Percentiles rank a stretch among this genome's conserved stretches.
These are phyloP conservation scores for Lepidium africanum DNA, from an alignment of 345 rosid genomes.

Conservation along the genomic window DNA sequence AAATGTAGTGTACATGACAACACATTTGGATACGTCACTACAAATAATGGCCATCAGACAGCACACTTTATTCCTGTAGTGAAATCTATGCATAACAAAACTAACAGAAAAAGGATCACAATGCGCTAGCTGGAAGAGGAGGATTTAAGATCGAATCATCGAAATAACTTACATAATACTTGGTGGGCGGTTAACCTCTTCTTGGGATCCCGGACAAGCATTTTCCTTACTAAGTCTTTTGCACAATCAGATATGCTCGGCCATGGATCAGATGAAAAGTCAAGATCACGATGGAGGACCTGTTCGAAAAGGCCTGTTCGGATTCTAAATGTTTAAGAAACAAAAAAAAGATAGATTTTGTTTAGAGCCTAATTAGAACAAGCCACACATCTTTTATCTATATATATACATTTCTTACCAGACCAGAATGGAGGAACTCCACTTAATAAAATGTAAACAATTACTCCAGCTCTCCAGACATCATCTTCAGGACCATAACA, in stretches of 20 bases:
- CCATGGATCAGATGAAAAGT: slow-evolving; percentile 82
- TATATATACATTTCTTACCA: slow-evolving; percentile 36
- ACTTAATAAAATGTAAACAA: slow-evolving; percentile 73
- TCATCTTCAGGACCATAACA: slow-evolving; percentile 81
- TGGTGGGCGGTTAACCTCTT: slow-evolving; percentile 69
- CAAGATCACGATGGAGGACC: slow-evolving; percentile 79
- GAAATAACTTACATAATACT: slow-evolving; percentile 64
- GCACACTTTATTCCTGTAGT: not conserved
- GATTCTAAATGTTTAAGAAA: slow-evolving; percentile 37
- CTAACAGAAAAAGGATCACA: not conserved
- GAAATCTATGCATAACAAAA: not conserved
- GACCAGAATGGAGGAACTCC: slow-evolving; percentile 98
- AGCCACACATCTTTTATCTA: not conserved
- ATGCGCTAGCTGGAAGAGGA: not conserved
- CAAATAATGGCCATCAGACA: not conserved
- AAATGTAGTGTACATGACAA: slow-evolving; percentile 1
- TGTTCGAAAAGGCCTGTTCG: slow-evolving; percentile 86
- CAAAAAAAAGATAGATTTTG: not conserved
- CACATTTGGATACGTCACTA: not conserved
- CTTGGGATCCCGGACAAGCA: slow-evolving; percentile 78
- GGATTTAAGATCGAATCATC: not conserved
- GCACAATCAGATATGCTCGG: slow-evolving; percentile 83
- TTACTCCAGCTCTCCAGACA: slow-evolving; percentile 98
- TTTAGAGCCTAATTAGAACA: not conserved
- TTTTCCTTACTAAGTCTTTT: slow-evolving; percentile 72